phyloP scores from a whole-genome alignment of 1,284 basidiomycete species.

The Leccinum subfulvum region DNA sequence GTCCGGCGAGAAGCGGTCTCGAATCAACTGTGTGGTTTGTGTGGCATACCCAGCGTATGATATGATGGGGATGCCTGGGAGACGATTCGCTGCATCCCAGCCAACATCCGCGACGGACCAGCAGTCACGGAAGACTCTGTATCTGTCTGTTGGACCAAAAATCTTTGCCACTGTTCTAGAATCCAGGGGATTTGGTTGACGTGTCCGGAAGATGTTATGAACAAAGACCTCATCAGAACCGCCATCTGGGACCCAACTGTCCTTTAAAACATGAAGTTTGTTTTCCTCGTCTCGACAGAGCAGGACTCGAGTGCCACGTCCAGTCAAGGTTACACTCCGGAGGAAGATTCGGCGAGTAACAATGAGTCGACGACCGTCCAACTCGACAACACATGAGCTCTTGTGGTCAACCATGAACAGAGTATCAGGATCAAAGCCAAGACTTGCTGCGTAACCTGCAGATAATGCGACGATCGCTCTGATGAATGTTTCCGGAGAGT shows the following conservation, averaged over 20 bases:
- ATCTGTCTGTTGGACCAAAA: neutral
- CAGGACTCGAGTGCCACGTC: neutral
- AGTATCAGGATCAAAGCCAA: neutral
- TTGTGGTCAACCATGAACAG: neutral
- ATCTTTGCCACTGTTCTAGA: neutral
- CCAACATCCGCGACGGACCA: neutral
- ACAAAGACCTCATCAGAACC: neutral
- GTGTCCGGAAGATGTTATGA: neutral
- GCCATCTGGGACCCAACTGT: neutral
- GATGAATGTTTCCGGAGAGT: neutral
- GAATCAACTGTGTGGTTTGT: neutral
- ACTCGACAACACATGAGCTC: neutral
- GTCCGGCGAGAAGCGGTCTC: neutral
- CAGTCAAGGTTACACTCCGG: neutral
- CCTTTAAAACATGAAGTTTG: neutral
- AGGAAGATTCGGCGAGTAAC: neutral
- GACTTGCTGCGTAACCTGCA: neutral
- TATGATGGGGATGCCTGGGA: neutral
- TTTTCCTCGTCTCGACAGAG: neutral
- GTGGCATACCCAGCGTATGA: neutral
- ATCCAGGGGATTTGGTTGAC: neutral
- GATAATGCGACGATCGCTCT: neutral
- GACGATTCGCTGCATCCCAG: neutral
- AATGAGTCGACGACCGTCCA: neutral
- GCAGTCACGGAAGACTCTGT: conserved; percentile 26